Percentiles rank a stretch among this genome's conserved stretches.
phyloP scores from a whole-genome alignment of 495 filamentous ascomycete species.

The Cercophora newfieldiana region DNA sequence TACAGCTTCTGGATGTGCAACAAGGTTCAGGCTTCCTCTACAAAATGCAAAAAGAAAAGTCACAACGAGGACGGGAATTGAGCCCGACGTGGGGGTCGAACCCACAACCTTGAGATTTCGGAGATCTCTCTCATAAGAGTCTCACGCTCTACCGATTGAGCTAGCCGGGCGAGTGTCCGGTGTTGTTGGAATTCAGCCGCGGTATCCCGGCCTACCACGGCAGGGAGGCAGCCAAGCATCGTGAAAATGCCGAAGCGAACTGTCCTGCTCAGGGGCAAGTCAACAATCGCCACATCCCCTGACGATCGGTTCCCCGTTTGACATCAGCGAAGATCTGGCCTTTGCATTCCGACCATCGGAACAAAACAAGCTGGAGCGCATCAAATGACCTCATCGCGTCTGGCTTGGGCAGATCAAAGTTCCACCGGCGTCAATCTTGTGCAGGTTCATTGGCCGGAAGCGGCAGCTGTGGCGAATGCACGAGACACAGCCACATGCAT shows the following conservation, averaged over 20 bases:
- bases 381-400: not conserved
- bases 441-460: not conserved
- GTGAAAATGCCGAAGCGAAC: not conserved
- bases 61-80: not conserved
- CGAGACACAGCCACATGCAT: not conserved
- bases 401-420: not conserved
- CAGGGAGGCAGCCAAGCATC: too few species aligned
- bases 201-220: not conserved
- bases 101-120: not conserved
- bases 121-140: conserved; percentile 55
- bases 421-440: not conserved
- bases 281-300: not conserved
- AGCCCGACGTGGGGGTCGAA: not conserved
- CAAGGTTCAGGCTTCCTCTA: too few species aligned
- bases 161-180: conserved; percentile 50
- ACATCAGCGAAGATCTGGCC: not conserved
- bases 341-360: not conserved
- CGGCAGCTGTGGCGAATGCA: not conserved
- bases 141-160: conserved; percentile 83
- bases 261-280: not conserved
- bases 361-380: not conserved
- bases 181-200: not conserved
- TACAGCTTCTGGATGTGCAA: too few species aligned
- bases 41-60: not conserved
- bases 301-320: not conserved